Conservation (phyloP, 768 basidiomycete species). For the Asterophora lycoperdoides region DNA sequence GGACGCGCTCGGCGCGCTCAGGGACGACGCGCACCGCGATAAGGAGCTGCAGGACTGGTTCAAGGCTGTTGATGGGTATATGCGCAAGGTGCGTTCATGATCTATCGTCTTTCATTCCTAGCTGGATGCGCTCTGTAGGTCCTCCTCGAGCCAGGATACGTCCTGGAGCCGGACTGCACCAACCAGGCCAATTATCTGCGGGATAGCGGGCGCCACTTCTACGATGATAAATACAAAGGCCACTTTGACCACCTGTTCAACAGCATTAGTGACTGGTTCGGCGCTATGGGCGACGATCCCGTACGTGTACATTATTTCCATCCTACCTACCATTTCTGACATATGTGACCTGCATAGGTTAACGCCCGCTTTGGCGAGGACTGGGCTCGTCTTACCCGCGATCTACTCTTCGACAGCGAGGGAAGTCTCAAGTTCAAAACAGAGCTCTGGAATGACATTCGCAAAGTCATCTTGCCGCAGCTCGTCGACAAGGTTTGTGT, state of each 20-base stretch:
- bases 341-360: conserved; percentile 20
- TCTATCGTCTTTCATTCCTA: background rate
- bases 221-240: conserved; percentile 54
- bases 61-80: conserved; percentile 51
- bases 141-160: conserved; percentile 78
- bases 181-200: conserved; percentile 57
- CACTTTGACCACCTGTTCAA: conserved; percentile 83
- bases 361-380: conserved; percentile 82
- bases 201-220: conserved; percentile 74
- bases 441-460: conserved; percentile 83
- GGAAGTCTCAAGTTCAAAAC: conserved; percentile 87
- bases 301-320: conserved; percentile 26
- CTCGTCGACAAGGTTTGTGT: conserved; percentile 64
- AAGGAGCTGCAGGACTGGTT: conserved; percentile 76
- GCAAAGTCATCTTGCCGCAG: conserved; percentile 75
- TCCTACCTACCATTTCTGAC: background rate
- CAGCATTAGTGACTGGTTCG: conserved; percentile 73
- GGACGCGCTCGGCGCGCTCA: conserved; percentile 66
- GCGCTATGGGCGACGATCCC: conserved; percentile 80
- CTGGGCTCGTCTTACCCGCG: conserved; percentile 74
- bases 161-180: conserved; percentile 75
- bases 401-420: conserved; percentile 78
- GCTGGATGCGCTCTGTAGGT: conserved; percentile 32
- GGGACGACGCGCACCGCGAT: conserved; percentile 72
- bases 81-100: conserved; percentile 49